phyloP scores from a whole-genome alignment of 2,329 filamentous ascomycete species.

The Dactylellina parvicollis region DNA sequence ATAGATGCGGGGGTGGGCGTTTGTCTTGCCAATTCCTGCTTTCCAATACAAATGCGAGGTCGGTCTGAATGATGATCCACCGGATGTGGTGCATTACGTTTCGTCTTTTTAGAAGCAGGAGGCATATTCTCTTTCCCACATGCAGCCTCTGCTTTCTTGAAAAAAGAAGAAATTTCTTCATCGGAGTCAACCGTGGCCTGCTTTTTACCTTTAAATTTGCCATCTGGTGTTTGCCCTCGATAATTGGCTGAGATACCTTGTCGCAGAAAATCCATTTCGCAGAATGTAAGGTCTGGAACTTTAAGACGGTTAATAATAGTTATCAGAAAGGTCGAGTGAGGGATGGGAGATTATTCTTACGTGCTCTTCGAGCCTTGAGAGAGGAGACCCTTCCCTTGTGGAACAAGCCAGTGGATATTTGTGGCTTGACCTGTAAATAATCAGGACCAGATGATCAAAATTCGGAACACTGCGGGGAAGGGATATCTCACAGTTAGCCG shows the following conservation, averaged over 20 bases:
- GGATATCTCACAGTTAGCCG: constrained; percentile 30
- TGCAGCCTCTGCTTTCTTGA: constrained; percentile 14
- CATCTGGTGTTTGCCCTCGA: background rate
- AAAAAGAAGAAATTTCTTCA: constrained; percentile 37
- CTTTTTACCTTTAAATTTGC: constrained; percentile 5
- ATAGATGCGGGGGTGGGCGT: background rate
- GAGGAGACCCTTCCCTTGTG: constrained; percentile 41
- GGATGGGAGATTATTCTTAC: constrained; percentile 8
- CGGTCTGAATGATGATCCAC: background rate
- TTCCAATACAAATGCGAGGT: background rate
- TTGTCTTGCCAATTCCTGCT: background rate
- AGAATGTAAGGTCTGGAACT: constrained; percentile 48
- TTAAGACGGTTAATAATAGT: background rate
- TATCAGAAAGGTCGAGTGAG: background rate
- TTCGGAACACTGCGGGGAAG: constrained; percentile 31
- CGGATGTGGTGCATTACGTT: background rate
- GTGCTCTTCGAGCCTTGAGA: constrained; percentile 26
- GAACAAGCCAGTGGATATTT: constrained; percentile 33
- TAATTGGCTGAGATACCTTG: background rate
- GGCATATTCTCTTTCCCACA: constrained; percentile 19
- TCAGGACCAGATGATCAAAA: constrained; percentile 9
- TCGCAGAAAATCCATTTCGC: constrained; percentile 43
- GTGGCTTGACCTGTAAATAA: constrained; percentile 29
- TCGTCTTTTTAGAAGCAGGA: background rate
- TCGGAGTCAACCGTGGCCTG: background rate